Evolutionary conservation across 2,329 filamentous ascomycete species (phyloP), one percentile per base, ranked within the genome.

Genomic region (Colletotrichum viniferum): DNA sequence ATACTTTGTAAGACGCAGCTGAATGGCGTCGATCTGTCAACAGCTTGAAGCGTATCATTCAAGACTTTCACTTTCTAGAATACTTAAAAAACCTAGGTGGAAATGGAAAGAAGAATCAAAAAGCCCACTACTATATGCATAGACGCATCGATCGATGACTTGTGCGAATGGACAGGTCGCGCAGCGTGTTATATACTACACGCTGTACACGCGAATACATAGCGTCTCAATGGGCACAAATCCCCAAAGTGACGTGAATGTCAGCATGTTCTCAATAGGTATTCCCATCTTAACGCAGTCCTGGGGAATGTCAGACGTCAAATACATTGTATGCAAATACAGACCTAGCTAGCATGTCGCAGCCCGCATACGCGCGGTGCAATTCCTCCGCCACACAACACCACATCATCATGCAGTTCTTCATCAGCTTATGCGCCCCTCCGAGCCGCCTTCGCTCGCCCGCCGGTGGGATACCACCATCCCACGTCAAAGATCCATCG

Each of bases 1-100:
- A 7, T 16, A 36, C 0, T 2, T 34, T 14, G 32, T 34, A 3
- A 34, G 32, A 34, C 12, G 13, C 0, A 1, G 32, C 12, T 1
- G 5, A 34, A 34, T 14, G 2, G 12, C 5, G 5, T 34, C 12
- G 6, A 34, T 13, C 32, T 34, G 12, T 14, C 14, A 13, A 13
- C 5, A 34, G 6, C 32, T 34, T 3, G 12, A 34, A 6, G 32
- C 13, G 1, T 34, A 6, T 34, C 34, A 7, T 36, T 16, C 0
- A 36, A 36, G 34, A 8, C 34, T 38, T 38, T 18, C 34, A 2
- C 34, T 38, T 16, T 8, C 3, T 38, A 38, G 34, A 16, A 4
- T 8, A 38, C 0, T 16, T 8, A 2, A 7, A 38, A 38, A 8
- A 16, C 7, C 34, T 38, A 3, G 34, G 34, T 16, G 34, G 4